These are phyloP conservation scores for Neonectria neomacrospora DNA, from an alignment of 2,329 filamentous ascomycete species.

Conservation along the genomic window DNA sequence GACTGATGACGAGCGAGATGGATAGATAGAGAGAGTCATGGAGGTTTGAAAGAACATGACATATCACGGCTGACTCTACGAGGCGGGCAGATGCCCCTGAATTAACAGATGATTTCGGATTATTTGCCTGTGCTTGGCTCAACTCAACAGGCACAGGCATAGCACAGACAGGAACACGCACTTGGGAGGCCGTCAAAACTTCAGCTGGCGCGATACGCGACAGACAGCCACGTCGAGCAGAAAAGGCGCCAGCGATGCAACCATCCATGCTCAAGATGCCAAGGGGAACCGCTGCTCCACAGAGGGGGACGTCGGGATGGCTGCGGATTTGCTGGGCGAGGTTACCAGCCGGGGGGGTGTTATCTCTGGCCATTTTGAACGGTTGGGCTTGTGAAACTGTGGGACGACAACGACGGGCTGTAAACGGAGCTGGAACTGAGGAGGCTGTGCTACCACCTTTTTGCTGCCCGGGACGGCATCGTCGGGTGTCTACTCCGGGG, in stretches of 20 bases:
- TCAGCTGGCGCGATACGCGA: conserved; percentile 36
- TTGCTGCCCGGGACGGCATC: conserved; percentile 22
- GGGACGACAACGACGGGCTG: conserved; percentile 8
- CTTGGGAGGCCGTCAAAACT: conserved; percentile 2
- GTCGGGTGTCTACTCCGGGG: conserved; percentile 29
- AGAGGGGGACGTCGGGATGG: conserved; percentile 11
- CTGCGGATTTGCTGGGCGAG: conserved; percentile 15
- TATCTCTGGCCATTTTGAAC: conserved; percentile 25
- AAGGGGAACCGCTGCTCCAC: conserved; percentile 19
- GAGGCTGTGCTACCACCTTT: neutral
- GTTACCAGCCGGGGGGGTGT: conserved; percentile 6
- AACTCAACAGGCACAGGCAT: conserved; percentile 20
- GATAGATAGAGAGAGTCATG: neutral
- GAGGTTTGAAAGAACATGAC: neutral
- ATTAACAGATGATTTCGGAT: neutral
- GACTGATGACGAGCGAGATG: neutral
- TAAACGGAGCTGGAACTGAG: conserved; percentile 1
- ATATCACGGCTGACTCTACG: neutral
- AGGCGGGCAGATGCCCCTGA: neutral
- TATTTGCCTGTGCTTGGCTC: no score
- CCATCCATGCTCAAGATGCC: conserved; percentile 10
- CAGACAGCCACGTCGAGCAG: neutral
- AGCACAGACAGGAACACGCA: neutral
- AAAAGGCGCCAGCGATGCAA: conserved; percentile 18
- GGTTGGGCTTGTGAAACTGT: conserved; percentile 13